Evolutionary conservation across 495 filamentous ascomycete genomes (phyloP), one percentile per base, ranked within the genome.

Genomic region (Xylaria curta): DNA sequence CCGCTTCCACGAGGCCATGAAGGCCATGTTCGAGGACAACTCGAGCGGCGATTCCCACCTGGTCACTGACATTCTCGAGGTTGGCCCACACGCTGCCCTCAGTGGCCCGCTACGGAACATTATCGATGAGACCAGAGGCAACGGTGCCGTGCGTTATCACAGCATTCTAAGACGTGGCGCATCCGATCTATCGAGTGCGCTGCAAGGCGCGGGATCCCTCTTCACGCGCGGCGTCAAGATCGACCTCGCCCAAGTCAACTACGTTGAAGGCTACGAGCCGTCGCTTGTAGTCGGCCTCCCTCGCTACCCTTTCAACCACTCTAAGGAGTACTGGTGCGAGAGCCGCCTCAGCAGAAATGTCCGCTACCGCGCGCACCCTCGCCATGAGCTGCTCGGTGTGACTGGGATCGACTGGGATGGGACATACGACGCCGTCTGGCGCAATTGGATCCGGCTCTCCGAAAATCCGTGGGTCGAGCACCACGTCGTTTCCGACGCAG

Each of bases 391-490:
- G 8, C n/a, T 53, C 21, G 49, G 49, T 6, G n/a, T 53, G 54
- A 70, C 31, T 66, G 75, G 33, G 56, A 71, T 5, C 0, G 84
- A 83, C 24, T 78, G 70, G 0, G 78, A 68, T 10, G 68, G 72
- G 49, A 60, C 72, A 12, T 13, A 76, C 1, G 77, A 83, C 33
- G 80, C 83, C 0, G 59, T 70, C 1, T 88, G 86, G 85, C 76
- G 84, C 53, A 84, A 84, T 67, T 85, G 78, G 38, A 60, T 87
- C 7, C 70, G 77, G 10, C 64, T 80, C 1, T 64, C 64, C 3
- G 78, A 85, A 60, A 74, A 81, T 19, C 84, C 84, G 0, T 87
- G 85, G 85, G 60, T 87, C 6, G 24, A 73, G 33, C 80, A 85
- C 66, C 85, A 87, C 70, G 78, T 68, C 38, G 77, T 78, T 66